A percentile compares a stretch with the other conserved stretches of the same genome.
Conservation (phyloP, 139 green algal species). For the Penium margaritaceum region DNA sequence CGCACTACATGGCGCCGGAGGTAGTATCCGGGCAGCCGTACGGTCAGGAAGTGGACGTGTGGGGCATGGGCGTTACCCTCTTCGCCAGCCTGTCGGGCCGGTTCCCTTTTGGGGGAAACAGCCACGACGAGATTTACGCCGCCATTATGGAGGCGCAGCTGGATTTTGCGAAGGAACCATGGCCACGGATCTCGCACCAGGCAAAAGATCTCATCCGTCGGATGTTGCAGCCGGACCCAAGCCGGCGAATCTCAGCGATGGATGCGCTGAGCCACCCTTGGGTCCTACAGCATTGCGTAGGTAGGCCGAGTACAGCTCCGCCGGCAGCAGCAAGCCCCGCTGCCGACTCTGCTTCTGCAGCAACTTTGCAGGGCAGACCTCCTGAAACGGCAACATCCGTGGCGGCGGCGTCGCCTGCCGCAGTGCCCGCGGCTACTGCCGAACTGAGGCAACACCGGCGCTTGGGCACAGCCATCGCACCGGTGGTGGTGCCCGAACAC, state of each 20-base stretch:
- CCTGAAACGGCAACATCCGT: too few relatives aligned
- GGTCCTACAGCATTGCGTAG: too few relatives aligned
- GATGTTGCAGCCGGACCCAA: not conserved
- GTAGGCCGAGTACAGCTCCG: too few relatives aligned
- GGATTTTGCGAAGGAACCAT: slow-evolving; percentile 2
- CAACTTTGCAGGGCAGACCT: too few relatives aligned
- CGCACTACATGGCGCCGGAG: not conserved
- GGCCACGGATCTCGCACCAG: not conserved
- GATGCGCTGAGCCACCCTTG: too few relatives aligned
- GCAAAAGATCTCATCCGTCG: slow-evolving; percentile 8
- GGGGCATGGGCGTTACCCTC: not conserved
- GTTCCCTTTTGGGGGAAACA: not conserved
- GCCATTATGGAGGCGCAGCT: not conserved
- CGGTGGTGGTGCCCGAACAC: too few relatives aligned
- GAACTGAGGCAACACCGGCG: too few relatives aligned
- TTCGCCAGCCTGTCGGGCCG: not conserved
- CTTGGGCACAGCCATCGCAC: too few relatives aligned
- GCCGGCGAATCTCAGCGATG: not conserved
- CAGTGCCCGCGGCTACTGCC: too few relatives aligned
- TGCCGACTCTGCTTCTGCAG: too few relatives aligned
- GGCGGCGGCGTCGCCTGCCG: too few relatives aligned
- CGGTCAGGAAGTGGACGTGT: not conserved
- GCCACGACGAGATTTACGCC: not conserved
- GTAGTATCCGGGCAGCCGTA: not conserved
- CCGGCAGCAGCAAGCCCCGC: too few relatives aligned